Evolutionary conservation across 1,139 yeast species (phyloP), one percentile per base, ranked within the genome.

Genomic region (Geotrichum histeridarum): DNA sequence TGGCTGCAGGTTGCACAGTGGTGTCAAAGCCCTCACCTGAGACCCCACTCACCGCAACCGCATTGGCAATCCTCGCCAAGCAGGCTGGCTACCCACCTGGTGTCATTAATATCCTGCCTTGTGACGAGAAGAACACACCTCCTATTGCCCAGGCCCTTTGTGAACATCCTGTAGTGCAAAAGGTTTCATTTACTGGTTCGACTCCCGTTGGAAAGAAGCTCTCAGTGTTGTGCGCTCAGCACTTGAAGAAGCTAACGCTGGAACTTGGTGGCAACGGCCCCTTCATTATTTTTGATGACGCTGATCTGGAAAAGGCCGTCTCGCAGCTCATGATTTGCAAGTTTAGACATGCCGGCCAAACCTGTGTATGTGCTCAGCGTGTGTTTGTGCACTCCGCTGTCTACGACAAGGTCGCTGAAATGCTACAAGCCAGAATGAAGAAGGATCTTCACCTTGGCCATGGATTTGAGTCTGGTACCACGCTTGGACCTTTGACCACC

Each of bases 231-330:
- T 61, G 66, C 49, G 69, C 70, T 60, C 69, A 70, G 57, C 79
- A 79, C 70, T 61, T 71, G 52, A 73, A 59, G 82, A 82, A 63
- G 72, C 86, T 85, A 53, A 86, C 95, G 41, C 79, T 86, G 64
- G 95, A 86, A 74, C 82, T 86, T 64, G 95, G 95, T 64, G 95
- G 95, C 66, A 86, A 87, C 75, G 85, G 93, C 50, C 91, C 95
- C 63, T 83, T 85, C 72, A 81, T 86, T 61, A 82, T 86, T 50
- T 86, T 86, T 67, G 77, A 82, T 63, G 94, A 86, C 68, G 87
- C 87, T 57, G 81, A 86, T 64, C 63, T 86, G 54, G 81, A 80
- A 54, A 72, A 73, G 63, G 82, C 94, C 56, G 82, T 85, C 58
- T 63, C 32, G 14, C 50, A 51, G 33, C 39, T 54, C 31, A 51